Conservation (phyloP, 2,329 filamentous ascomycete species). For the Venturia effusa region DNA sequence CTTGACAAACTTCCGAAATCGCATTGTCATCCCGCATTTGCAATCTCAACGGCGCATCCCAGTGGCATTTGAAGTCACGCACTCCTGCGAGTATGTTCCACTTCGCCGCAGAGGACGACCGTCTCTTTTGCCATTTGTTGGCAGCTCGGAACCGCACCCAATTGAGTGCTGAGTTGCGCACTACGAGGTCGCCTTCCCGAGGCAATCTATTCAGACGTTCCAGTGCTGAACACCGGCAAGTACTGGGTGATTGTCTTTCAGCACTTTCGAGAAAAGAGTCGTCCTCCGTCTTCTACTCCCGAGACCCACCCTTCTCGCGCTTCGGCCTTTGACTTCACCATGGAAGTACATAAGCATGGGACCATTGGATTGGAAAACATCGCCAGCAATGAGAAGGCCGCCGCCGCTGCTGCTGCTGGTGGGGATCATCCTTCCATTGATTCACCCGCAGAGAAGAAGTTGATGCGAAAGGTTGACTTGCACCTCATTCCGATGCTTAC, state of each 20-base stretch:
- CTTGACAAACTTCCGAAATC: no score
- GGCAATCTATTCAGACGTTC: background rate
- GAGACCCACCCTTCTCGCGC: background rate
- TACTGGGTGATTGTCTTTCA: background rate
- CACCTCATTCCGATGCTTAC: constrained; percentile 38
- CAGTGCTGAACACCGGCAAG: background rate
- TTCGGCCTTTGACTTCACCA: background rate
- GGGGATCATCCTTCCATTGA: background rate
- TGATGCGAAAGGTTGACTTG: constrained; percentile 38
- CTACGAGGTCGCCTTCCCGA: background rate
- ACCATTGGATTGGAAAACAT: background rate
- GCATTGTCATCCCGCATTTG: background rate
- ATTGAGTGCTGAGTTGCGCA: background rate
- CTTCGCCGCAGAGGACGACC: background rate
- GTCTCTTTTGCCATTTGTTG: background rate
- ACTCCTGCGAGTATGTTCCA: background rate
- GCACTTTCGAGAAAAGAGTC: background rate
- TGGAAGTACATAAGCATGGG: background rate
- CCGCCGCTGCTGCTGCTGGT: background rate
- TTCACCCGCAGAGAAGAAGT: constrained; percentile 29
- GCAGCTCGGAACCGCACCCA: background rate
- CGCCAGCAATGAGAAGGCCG: background rate
- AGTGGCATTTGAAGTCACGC: background rate
- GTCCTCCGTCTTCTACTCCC: background rate
- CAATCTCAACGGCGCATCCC: background rate